Evolutionary conservation across 2,329 filamentous ascomycete species (phyloP).

Genomic region (Chaetomiaceae sp.): DNA sequence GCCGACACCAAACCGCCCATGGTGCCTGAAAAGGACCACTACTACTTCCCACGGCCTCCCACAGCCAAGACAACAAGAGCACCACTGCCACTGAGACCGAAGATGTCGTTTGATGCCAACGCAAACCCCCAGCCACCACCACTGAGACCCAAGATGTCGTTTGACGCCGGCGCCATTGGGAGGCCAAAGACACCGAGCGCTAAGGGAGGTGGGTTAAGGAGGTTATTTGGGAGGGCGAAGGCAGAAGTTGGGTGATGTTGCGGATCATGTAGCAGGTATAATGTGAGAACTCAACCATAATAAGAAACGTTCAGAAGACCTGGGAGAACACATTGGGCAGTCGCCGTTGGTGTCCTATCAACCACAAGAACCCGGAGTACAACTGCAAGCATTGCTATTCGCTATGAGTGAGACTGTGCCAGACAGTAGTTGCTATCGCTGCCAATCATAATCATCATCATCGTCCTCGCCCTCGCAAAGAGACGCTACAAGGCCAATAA

Average conservation of each 20-base stretch:
- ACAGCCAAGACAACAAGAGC: background rate
- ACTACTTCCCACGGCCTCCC: background rate
- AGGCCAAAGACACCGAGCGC: slow-evolving; percentile 32
- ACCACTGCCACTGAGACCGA: background rate
- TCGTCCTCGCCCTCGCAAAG: too few species aligned
- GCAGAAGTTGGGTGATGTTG: background rate
- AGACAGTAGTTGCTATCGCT: background rate
- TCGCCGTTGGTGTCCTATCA: background rate
- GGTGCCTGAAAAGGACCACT: slow-evolving; percentile 22
- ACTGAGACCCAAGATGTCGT: background rate
- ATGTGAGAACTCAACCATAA: too few species aligned
- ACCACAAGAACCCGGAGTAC: background rate
- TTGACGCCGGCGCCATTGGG: slow-evolving; percentile 11
- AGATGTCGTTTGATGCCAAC: slow-evolving; percentile 2
- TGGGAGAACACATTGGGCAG: background rate
- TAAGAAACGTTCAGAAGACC: background rate
- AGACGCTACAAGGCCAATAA: background rate
- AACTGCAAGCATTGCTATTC: background rate
- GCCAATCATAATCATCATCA: background rate
- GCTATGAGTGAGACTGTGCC: slow-evolving; percentile 3
- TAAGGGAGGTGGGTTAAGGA: slow-evolving; percentile 35
- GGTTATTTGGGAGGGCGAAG: slow-evolving; percentile 35
- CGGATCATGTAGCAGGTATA: too few species aligned
- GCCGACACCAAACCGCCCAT: slow-evolving; percentile 1
- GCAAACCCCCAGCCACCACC: slow-evolving; percentile 1